phyloP scores from a whole-genome alignment of 176 grass and related monocot species.

The Eragrostis nindensis region DNA sequence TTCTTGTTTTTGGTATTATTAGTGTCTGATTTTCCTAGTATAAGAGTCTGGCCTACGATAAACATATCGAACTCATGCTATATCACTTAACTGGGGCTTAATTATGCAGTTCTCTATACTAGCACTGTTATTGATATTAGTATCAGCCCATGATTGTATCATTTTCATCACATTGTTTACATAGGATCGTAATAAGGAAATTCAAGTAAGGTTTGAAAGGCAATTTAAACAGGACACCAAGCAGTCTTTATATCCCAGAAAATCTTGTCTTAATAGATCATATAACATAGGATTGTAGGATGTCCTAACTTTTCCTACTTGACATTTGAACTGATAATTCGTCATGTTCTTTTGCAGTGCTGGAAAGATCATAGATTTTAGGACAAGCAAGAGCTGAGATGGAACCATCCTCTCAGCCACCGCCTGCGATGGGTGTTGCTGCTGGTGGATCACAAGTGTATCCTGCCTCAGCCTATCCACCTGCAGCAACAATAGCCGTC shows the following conservation, averaged over 20 bases:
- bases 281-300: background rate
- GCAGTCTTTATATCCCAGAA: too few species aligned
- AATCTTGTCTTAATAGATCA: background rate
- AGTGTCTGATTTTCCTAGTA: too few species aligned
- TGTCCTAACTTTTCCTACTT: background rate
- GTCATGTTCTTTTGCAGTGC: constrained; percentile 21
- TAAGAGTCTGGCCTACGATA: background rate
- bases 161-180: background rate
- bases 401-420: constrained; percentile 56
- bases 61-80: too few species aligned
- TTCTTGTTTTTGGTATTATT: background rate
- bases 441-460: constrained; percentile 56
- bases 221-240: background rate
- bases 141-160: background rate
- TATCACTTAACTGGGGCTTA: too few species aligned
- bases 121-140: background rate
- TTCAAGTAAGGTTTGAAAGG: background rate
- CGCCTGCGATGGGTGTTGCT: constrained; percentile 42
- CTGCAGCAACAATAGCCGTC: constrained; percentile 26
- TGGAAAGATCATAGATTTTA: constrained; percentile 16
- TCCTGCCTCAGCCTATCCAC: constrained; percentile 40
- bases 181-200: background rate
- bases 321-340: constrained; percentile 1
- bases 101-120: background rate
- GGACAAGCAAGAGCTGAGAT: constrained; percentile 38